A percentile compares a stretch with the other conserved stretches of the same genome.
Evolutionary conservation across 176 grass and related monocot genomes (phyloP).

Genomic region (Phragmites australis): DNA sequence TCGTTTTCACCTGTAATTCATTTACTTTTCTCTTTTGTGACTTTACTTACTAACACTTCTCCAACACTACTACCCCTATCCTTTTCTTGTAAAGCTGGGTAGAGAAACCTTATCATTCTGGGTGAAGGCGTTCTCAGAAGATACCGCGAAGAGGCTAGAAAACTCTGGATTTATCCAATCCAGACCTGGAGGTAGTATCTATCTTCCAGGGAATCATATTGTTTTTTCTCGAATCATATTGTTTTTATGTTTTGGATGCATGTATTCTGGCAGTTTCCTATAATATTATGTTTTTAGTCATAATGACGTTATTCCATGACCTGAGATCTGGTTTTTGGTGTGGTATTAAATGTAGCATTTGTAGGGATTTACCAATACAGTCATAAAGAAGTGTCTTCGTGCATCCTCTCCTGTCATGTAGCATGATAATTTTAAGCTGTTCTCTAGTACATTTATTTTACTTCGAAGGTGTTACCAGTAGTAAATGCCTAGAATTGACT

Average conservation of each 20-base stretch:
- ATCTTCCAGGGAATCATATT: constrained; percentile 2
- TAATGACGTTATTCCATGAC: constrained; percentile 8
- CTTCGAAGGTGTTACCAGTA: background rate
- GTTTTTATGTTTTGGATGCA: constrained; percentile 2
- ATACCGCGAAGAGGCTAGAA: constrained; percentile 95
- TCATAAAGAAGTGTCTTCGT: constrained; percentile 15
- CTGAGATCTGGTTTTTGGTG: constrained; percentile 20
- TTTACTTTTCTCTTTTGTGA: constrained; percentile 23
- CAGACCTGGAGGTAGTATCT: constrained; percentile 93
- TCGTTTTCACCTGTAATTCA: background rate
- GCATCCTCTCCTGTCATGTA: background rate
- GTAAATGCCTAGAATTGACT: constrained; percentile 7
- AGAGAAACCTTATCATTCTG: constrained; percentile 99
- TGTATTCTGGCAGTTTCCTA: constrained; percentile 17
- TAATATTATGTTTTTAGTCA: constrained; percentile 12
- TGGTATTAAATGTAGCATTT: background rate
- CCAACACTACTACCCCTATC: constrained; percentile 8
- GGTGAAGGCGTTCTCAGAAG: constrained; percentile 99
- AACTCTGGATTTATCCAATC: constrained; percentile 99
- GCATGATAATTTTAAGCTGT: constrained; percentile 14
- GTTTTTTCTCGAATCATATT: too few relatives aligned
- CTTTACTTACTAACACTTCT: constrained; percentile 29
- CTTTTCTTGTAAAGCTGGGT: constrained; percentile 75
- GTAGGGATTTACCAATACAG: background rate
- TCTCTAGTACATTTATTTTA: background rate